Conservation (phyloP, 208 protist species). For the Wallacemonas sp. region DNA sequence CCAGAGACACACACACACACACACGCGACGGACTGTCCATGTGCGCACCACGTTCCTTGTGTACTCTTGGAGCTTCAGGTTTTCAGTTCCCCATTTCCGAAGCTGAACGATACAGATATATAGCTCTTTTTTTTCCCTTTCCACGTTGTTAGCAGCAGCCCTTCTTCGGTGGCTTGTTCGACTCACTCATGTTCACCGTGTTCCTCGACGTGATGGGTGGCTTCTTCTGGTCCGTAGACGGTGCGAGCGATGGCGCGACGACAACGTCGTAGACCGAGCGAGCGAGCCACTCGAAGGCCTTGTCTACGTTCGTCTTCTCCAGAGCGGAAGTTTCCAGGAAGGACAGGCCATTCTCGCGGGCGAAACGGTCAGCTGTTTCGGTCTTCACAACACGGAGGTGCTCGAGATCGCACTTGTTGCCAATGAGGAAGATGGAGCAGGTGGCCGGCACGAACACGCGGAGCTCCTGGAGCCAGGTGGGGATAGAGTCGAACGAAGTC, state of each 20-base stretch:
- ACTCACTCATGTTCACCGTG: conserved; percentile 27
- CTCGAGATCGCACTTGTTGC: conserved; percentile 97
- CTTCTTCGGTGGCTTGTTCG: conserved; percentile 41
- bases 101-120: too few species aligned
- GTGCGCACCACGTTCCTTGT: too few species aligned
- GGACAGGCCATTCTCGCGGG: conserved; percentile 93
- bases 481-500: conserved; percentile 96
- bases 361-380: conserved; percentile 95
- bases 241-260: conserved; percentile 54
- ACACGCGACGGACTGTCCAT: background rate
- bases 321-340: conserved; percentile 99
- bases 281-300: conserved; percentile 98
- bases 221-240: conserved; percentile 23
- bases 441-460: conserved; percentile 95
- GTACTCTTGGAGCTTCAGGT: too few species aligned
- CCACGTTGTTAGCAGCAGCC: conserved; percentile 42
- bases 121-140: conserved; percentile 2
- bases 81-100: too few species aligned
- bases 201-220: conserved; percentile 22
- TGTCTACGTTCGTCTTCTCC: conserved; percentile 98
- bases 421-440: conserved; percentile 98
- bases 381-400: conserved; percentile 92
- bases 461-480: conserved; percentile 98
- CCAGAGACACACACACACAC: background rate
- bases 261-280: conserved; percentile 91